A percentile compares a stretch with the other conserved stretches of the same genome.
Evolutionary conservation across 2,329 filamentous ascomycete genomes (phyloP).

Genomic region (Calonectria naviculata): DNA sequence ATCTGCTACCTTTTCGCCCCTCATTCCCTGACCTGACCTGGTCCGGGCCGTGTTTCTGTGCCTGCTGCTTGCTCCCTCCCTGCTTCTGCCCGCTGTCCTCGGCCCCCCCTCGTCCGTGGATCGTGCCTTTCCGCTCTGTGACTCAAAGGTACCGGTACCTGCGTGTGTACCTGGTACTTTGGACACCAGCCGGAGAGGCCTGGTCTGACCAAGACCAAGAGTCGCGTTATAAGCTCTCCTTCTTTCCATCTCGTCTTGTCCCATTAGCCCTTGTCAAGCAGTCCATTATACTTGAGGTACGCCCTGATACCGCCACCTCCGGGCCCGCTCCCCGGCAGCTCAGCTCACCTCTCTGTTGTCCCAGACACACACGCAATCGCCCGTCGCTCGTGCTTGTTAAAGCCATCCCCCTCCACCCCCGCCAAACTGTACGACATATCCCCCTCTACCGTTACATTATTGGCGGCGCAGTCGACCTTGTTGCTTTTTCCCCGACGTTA

Average conservation of each 20-base stretch:
- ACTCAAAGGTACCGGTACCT: constrained; percentile 2
- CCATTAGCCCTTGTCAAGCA: background rate
- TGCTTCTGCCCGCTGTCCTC: background rate
- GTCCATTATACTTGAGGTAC: constrained; percentile 1
- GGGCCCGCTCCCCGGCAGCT: background rate
- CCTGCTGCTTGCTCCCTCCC: background rate
- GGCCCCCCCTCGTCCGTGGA: background rate
- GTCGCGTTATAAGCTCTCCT: background rate
- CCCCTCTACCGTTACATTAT: constrained; percentile 10
- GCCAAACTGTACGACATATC: constrained; percentile 9
- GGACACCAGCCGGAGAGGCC: background rate
- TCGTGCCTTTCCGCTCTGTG: constrained; percentile 1
- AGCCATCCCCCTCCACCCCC: constrained; percentile 9
- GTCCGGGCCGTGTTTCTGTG: background rate
- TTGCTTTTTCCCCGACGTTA: background rate
- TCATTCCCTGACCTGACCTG: constrained; percentile 11
- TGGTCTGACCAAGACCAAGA: background rate
- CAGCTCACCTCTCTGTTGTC: background rate
- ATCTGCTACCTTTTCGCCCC: constrained; percentile 14
- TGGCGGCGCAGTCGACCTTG: constrained; percentile 10
- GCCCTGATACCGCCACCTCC: background rate
- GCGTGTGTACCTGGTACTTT: background rate
- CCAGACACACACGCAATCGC: constrained; percentile 13
- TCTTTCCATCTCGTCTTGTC: background rate
- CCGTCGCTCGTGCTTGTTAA: background rate